Base-by-base conservation (phyloP, 129 eudicot genomes). In the Saposhnikovia divaricata region DNA sequence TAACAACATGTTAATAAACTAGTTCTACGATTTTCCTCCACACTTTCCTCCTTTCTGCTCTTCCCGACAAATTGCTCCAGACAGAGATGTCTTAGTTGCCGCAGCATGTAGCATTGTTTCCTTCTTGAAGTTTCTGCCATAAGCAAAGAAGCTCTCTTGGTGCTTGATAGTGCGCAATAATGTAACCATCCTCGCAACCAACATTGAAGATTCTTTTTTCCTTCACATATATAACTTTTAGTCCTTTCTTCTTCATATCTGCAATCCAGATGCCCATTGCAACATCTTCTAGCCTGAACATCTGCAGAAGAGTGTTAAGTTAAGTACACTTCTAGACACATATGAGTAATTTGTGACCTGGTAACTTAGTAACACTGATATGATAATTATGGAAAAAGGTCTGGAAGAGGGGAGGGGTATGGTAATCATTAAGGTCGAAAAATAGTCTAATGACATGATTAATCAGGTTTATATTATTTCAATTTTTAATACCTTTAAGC, bases 221-320 rank as follows among this genome's bases (percentile, higher is more conserved):
- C 31, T 78, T 87, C 57, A 87, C 85, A 46, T 91, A 93, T 70
- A 75, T 81, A 21, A 95, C 93, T 82, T 86, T 79, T 68, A 90
- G 76, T 45, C 98, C 98, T 40, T 89, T 82, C 83, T 89, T 90
- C 55, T 89, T 89, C 79, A 95, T 37, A 76, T 89, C 97, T 9
- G 87, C 88, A 72, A 95, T 90, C 97, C 97, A 95, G 71, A 95
- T 90, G 25, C 99, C 99, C 97, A 95, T 90, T 65, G 99, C 96
- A 23, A 94, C 98, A 28, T 93, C 98, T 85, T 93, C 98, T 63
- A 93, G 88, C 87, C 87, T 93, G 81, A 95, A 95, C 89, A 90
- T 86, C 97, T 95, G 96, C n/a, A 14, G 40, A 31, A 57, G 72
- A 38, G 38, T 2, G 48, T n/a, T 2, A 43, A 40, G 51, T 42